These are phyloP conservation scores for Fulvia fulva DNA, from an alignment of 2,329 filamentous ascomycete genomes.

Conservation along the genomic window DNA sequence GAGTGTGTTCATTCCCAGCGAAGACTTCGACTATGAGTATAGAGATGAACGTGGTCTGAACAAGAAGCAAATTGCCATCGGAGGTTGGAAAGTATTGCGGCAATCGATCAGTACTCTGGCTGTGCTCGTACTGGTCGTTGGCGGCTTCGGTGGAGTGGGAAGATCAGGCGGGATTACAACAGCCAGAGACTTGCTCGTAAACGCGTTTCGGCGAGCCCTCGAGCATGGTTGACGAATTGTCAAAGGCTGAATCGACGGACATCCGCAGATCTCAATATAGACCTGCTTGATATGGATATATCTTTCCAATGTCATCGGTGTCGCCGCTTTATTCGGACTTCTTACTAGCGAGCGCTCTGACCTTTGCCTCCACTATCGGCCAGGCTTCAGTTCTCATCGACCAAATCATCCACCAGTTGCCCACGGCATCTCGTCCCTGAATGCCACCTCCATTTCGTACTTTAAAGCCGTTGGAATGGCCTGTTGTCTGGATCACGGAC, in stretches of 20 bases:
- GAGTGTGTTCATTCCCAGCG: conserved; percentile 41
- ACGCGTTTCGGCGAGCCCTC: neutral
- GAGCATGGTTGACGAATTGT: neutral
- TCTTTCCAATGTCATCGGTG: too few relatives aligned
- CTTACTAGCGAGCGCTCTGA: neutral
- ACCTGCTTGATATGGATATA: too few relatives aligned
- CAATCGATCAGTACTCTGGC: conserved; percentile 5
- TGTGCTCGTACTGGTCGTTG: neutral
- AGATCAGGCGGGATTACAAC: conserved; percentile 1
- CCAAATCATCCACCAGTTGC: conserved; percentile 13
- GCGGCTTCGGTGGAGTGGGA: conserved; percentile 12
- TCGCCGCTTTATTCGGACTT: neutral
- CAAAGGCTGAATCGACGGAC: neutral
- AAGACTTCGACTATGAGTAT: conserved; percentile 25
- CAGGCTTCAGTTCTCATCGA: neutral
- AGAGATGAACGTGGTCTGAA: conserved; percentile 11
- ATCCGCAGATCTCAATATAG: too few relatives aligned
- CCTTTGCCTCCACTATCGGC: neutral
- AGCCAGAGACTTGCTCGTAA: neutral
- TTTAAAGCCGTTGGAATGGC: conserved; percentile 4
- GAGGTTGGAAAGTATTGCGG: conserved; percentile 21
- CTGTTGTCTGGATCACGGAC: conserved; percentile 6
- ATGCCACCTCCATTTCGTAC: conserved; percentile 9
- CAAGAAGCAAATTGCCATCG: conserved; percentile 18
- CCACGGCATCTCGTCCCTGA: conserved; percentile 12